A percentile compares a stretch with the other conserved stretches of the same genome.
Evolutionary conservation across 257 asterid species (phyloP).

Genomic region (Scutellaria galericulata): DNA sequence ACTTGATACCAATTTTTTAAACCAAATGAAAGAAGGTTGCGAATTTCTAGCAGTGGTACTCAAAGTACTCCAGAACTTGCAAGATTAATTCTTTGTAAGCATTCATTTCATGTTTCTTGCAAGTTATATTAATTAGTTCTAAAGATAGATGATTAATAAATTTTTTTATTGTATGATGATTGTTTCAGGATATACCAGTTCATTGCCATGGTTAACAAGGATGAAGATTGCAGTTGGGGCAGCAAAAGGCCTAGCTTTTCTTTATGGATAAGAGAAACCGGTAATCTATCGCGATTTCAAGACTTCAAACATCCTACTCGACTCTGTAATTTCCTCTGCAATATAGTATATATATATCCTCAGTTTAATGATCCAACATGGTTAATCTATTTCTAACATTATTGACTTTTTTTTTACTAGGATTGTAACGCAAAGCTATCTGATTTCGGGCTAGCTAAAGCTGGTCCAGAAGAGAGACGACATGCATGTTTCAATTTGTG

Average conservation of each 20-base stretch:
- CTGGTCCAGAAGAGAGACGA: too few species aligned
- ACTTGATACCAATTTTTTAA: too few species aligned
- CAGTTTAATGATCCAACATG: neutral
- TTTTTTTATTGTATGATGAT: neutral
- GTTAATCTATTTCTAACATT: neutral
- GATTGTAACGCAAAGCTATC: too few species aligned
- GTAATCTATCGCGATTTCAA: slow-evolving; percentile 83
- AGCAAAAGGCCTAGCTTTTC: slow-evolving; percentile 86
- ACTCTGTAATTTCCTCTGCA: slow-evolving; percentile 33
- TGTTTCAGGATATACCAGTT: slow-evolving; percentile 55
- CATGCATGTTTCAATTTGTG: too few species aligned
- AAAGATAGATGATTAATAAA: neutral
- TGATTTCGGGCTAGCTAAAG: too few species aligned
- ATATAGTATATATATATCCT: neutral
- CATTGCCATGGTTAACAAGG: slow-evolving; percentile 75
- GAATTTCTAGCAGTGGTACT: too few species aligned
- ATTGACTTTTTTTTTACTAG: too few species aligned
- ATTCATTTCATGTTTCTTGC: too few species aligned
- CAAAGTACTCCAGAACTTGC: too few species aligned
- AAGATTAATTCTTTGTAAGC: too few species aligned
- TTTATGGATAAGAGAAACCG: slow-evolving; percentile 76
- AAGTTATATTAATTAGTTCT: neutral
- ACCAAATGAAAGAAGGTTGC: too few species aligned
- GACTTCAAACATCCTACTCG: slow-evolving; percentile 71
- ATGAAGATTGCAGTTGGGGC: slow-evolving; percentile 73